A percentile compares a stretch with the other conserved stretches of the same genome.
Evolutionary conservation across 495 filamentous ascomycete genomes (phyloP).

Genomic region (Penicillium coffeae): DNA sequence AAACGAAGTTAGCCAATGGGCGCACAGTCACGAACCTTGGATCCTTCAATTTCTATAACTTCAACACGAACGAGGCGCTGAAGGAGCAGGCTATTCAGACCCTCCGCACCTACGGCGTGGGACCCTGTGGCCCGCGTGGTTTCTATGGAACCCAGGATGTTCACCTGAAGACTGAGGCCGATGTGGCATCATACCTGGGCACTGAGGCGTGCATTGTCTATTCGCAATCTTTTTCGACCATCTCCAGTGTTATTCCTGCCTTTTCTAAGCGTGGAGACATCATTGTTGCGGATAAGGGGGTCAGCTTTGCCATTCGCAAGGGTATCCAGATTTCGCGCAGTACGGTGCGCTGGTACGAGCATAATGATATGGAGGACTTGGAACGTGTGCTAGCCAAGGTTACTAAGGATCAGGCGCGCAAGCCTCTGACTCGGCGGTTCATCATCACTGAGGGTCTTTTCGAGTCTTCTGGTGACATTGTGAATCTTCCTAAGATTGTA

Average conservation of each 20-base stretch:
- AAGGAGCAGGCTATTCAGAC: conserved; percentile 94
- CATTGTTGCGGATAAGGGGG: conserved; percentile 93
- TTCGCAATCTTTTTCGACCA: conserved; percentile 91
- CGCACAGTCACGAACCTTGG: conserved; percentile 88
- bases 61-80: conserved; percentile 83
- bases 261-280: conserved; percentile 97
- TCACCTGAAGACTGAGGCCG: conserved; percentile 92
- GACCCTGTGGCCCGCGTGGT: conserved; percentile 90
- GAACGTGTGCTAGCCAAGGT: conserved; percentile 82
- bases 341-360: conserved; percentile 88
- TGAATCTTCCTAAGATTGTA: conserved; percentile 80
- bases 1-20: conserved; percentile 83
- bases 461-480: conserved; percentile 83
- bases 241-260: conserved; percentile 88
- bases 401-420: conserved; percentile 78
- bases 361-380: conserved; percentile 93
- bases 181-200: conserved; percentile 86
- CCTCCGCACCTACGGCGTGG: conserved; percentile 90
- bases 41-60: conserved; percentile 95
- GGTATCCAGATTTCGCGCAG: conserved; percentile 90
- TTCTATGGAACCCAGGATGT: conserved; percentile 99
- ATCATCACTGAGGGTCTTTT: conserved; percentile 96
- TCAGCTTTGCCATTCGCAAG: conserved; percentile 91
- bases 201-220: conserved; percentile 88
- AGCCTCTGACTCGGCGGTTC: conserved; percentile 87